phyloP scores from a whole-genome alignment of 192 early-diverging fungal genomes.

The Chytriomyces sp. region DNA sequence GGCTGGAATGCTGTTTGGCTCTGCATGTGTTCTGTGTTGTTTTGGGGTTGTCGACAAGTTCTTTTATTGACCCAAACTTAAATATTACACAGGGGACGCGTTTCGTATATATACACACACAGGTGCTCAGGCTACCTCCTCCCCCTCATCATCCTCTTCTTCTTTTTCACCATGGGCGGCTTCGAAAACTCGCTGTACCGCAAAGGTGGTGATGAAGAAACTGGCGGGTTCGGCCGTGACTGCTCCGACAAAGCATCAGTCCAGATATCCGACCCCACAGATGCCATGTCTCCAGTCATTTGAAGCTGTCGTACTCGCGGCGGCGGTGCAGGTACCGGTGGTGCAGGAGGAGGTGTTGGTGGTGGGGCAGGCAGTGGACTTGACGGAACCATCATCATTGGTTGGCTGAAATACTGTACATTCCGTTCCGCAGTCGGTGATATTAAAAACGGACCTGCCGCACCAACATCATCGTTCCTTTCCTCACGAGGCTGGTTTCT shows the following conservation, averaged over 20 bases:
- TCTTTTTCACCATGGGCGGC: neutral
- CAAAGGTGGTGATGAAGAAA: neutral
- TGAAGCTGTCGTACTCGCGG: neutral
- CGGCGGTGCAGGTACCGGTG: neutral
- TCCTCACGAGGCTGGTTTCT: neutral
- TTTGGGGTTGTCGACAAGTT: no score
- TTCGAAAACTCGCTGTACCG: neutral
- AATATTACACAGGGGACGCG: no score
- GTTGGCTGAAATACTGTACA: neutral
- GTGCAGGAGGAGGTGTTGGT: neutral
- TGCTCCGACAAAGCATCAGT: neutral
- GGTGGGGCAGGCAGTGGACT: neutral
- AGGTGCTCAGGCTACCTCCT: no score
- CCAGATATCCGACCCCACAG: no score
- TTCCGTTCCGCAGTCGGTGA: neutral
- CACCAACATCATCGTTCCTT: neutral
- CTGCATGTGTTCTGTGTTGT: no score
- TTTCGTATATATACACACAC: no score
- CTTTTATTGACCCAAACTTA: no score
- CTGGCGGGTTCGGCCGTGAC: neutral
- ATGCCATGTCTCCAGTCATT: neutral
- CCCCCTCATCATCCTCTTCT: no score
- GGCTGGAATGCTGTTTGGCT: neutral
- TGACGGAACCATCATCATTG: neutral
- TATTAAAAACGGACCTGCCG: neutral